Evolutionary conservation across 331 rosid species (phyloP).

Genomic region (Spiraea crenata): DNA sequence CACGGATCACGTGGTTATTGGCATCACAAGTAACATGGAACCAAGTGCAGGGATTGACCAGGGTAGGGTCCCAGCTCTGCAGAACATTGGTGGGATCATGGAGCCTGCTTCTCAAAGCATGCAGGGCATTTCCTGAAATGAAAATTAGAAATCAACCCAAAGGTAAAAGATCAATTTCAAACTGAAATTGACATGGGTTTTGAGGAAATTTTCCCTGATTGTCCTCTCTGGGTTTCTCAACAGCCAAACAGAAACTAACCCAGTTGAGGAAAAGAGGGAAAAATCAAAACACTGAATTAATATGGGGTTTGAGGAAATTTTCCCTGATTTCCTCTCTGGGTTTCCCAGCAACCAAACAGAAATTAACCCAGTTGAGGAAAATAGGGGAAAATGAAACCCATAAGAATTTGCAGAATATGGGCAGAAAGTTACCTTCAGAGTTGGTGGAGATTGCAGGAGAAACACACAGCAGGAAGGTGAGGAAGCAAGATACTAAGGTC

Average conservation of each 20-base stretch:
- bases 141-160: not conserved
- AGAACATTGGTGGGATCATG: slow-evolving; percentile 75
- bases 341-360: slow-evolving; percentile 22
- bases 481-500: slow-evolving; percentile 23
- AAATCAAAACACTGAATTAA: not conserved
- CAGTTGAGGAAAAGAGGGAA: not conserved
- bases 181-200: not conserved
- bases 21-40: slow-evolving; percentile 87
- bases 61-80: slow-evolving; percentile 99
- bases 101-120: slow-evolving; percentile 68
- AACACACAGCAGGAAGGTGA: slow-evolving; percentile 43
- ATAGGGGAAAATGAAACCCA: slow-evolving; percentile 5
- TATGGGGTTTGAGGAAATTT: not conserved
- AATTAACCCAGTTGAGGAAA: slow-evolving; percentile 2
- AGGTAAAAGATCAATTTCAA: not conserved
- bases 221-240: not conserved
- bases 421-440: slow-evolving; percentile 64
- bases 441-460: slow-evolving; percentile 59
- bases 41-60: slow-evolving; percentile 99
- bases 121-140: slow-evolving; percentile 76
- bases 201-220: not conserved
- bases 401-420: not conserved
- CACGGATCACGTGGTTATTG: slow-evolving; percentile 70
- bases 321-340: not conserved
- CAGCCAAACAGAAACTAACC: slow-evolving; percentile 8